Evolutionary conservation across 1,284 basidiomycete species (phyloP), one percentile per base, ranked within the genome.

Genomic region (Fistulina hepatica): DNA sequence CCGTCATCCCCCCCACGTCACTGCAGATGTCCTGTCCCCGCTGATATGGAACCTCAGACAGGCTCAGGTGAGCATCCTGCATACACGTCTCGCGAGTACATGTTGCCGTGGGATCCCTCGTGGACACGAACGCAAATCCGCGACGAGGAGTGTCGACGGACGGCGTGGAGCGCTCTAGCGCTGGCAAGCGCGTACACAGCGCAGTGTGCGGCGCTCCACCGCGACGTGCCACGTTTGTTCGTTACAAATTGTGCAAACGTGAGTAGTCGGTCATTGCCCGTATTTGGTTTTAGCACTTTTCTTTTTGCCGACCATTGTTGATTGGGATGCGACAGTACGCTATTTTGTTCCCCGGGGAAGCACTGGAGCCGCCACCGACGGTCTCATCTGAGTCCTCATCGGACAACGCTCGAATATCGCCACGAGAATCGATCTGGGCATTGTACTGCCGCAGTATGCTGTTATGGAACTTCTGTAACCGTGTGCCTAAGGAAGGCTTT

Each of bases 361-460:
- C 31, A 39, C 38, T 15, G 41, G 41, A 15, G 13, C 43, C n/a
- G n/a, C n/a, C n/a, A n/a, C n/a, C n/a, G n/a, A n/a, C n/a, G n/a
- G n/a, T n/a, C n/a, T n/a, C n/a, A n/a, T n/a, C n/a, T n/a, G n/a
- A n/a, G n/a, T n/a, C n/a, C n/a, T n/a, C n/a, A n/a, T 65, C 8
- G 56, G 67, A 32, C 70, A 76, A 50, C 69, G 69, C 39, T 53
- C 76, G 9, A 82, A 82, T n/a, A n/a, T n/a, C 45, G 76, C 76
- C 40, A 19, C 44, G 43, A 22, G 45, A 44, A 28, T 42, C 45
- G 7, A 64, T 85, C 3, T 84, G 81, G 80, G 81, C 79, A 0
- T 61, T 86, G 22, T 81, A 82, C 50, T 82, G 77, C 57, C 74
- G 82, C 34, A 73, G 73, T 52, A 79, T 84, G 77, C 65, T 86